Conservation (phyloP, 805 yeast species). For the Candida easanensis region DNA sequence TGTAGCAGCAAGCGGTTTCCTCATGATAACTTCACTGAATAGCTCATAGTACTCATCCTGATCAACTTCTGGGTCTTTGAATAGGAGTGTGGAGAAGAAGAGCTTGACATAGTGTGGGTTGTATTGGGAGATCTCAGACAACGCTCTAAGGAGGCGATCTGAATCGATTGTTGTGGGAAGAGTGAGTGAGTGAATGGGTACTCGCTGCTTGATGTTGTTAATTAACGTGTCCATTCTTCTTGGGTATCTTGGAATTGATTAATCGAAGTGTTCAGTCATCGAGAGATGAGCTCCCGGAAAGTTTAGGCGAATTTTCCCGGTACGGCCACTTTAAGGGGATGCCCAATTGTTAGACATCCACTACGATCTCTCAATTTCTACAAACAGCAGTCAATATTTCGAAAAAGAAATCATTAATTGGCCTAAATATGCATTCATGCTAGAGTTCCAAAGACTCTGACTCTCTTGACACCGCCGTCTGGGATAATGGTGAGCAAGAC, state of each 20-base stretch:
- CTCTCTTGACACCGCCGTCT: constrained; percentile 94
- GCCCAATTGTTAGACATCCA: neutral
- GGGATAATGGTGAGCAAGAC: constrained; percentile 84
- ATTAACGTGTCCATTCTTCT: constrained; percentile 18
- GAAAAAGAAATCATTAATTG: too few species aligned
- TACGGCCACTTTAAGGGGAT: neutral
- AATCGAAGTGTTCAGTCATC: neutral
- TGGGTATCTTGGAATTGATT: too few species aligned
- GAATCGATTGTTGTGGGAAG: constrained; percentile 17
- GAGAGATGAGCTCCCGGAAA: neutral
- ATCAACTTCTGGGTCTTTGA: constrained; percentile 33
- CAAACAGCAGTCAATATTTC: too few species aligned
- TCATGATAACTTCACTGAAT: constrained; percentile 29
- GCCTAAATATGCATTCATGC: constrained; percentile 14
- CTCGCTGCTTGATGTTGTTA: constrained; percentile 22
- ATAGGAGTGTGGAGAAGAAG: constrained; percentile 39
- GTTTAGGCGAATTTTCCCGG: neutral
- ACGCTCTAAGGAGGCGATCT: constrained; percentile 17
- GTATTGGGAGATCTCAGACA: constrained; percentile 21
- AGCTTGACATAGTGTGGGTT: constrained; percentile 53
- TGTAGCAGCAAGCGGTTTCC: constrained; percentile 26
- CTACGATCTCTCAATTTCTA: neutral
- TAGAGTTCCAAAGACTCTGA: constrained; percentile 68
- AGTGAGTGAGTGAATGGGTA: constrained; percentile 15
- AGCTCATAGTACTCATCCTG: constrained; percentile 39